Conservation (phyloP, 352 stramenopile species). For the Bremia lactucae region DNA sequence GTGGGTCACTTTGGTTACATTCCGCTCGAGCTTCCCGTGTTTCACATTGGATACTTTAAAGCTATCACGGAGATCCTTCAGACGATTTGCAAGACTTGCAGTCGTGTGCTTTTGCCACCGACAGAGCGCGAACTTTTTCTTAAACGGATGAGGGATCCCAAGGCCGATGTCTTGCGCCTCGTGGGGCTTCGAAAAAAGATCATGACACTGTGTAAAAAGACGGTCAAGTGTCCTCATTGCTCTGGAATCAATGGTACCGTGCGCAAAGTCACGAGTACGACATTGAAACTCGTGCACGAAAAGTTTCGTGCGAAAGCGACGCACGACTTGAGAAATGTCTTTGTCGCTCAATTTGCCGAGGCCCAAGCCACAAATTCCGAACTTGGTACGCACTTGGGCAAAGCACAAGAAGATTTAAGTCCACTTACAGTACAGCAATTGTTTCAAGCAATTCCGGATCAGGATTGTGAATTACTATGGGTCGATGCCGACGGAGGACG, state of each 20-base stretch:
- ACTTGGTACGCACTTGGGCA: conserved; percentile 69
- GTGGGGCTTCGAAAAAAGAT: conserved; percentile 90
- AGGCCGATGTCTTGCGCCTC: conserved; percentile 63
- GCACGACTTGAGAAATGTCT: conserved; percentile 76
- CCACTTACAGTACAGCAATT: conserved; percentile 88
- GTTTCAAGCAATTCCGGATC: conserved; percentile 93
- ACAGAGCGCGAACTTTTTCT: conserved; percentile 84
- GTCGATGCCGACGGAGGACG: conserved; percentile 89
- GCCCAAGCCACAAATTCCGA: conserved; percentile 78
- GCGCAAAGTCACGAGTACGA: conserved; percentile 94
- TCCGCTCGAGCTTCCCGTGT: conserved; percentile 94
- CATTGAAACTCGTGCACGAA: conserved; percentile 98
- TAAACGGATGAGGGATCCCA: conserved; percentile 79
- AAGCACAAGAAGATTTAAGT: conserved; percentile 87
- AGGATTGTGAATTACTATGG: conserved; percentile 97
- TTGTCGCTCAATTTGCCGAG: conserved; percentile 73
- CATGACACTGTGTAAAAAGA: conserved; percentile 95
- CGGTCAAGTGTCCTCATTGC: conserved; percentile 92
- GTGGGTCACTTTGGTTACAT: conserved; percentile 99
- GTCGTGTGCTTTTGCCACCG: conserved; percentile 88
- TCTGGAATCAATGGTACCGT: conserved; percentile 93
- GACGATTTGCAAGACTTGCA: conserved; percentile 97
- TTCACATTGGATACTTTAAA: conserved; percentile 99
- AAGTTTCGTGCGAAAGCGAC: conserved; percentile 89
- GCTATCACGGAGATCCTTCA: conserved; percentile 95